These are phyloP conservation scores for Cystofilobasidium capitatum DNA, from an alignment of 768 basidiomycete species.

Conservation along the genomic window DNA sequence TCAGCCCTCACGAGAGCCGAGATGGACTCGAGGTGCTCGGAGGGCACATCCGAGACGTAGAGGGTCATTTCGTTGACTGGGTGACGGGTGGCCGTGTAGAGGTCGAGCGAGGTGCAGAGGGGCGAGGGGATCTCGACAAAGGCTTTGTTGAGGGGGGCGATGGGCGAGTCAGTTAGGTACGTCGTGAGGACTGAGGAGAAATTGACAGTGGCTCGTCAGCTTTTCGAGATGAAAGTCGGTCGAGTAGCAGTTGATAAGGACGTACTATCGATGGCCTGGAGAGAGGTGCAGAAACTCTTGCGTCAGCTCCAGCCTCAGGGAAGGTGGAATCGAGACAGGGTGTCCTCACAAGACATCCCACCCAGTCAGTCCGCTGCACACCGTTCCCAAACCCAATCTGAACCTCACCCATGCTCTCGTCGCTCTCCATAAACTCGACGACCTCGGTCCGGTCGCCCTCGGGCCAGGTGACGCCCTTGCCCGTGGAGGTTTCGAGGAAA, in stretches of 20 bases:
- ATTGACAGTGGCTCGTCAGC: not conserved
- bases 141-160: conserved; percentile 55
- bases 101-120: conserved; percentile 63
- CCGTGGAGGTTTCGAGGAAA: conserved; percentile 77
- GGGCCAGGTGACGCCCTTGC: conserved; percentile 49
- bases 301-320: no score
- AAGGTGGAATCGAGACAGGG: no score
- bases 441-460: conserved; percentile 49
- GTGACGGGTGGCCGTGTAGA: conserved; percentile 65
- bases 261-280: conserved; percentile 19
- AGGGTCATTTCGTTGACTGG: conserved; percentile 63
- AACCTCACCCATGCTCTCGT: conserved; percentile 80
- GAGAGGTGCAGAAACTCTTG: no score
- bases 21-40: conserved; percentile 65
- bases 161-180: conserved; percentile 65
- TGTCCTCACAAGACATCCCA: conserved; percentile 14
- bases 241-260: not conserved
- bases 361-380: conserved; percentile 12
- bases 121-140: conserved; percentile 86
- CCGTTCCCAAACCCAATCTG: conserved; percentile 36
- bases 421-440: conserved; percentile 91
- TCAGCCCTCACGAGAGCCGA: conserved; percentile 57
- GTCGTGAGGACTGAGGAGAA: conserved; percentile 51
- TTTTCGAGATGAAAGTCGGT: not conserved
- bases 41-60: conserved; percentile 73